phyloP scores from a whole-genome alignment of 1,139 yeast species.

The Nakaseomyces delphensis region DNA sequence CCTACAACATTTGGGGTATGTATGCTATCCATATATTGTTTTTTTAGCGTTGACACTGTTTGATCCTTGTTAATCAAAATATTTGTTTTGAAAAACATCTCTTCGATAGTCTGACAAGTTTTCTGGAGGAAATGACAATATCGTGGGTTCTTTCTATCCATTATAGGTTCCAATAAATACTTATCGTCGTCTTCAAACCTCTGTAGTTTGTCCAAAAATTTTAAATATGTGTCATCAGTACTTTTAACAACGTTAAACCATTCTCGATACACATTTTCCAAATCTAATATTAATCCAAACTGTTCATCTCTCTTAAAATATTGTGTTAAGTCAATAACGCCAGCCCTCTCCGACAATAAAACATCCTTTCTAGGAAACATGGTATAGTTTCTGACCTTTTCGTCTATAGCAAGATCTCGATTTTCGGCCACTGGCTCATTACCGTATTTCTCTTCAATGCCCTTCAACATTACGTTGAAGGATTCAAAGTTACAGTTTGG shows the following conservation, averaged over 20 bases:
- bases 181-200: conserved; percentile 32
- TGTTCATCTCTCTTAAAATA: conserved; percentile 53
- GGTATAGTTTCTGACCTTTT: conserved; percentile 17
- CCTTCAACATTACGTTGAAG: conserved; percentile 11
- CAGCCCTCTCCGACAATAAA: conserved; percentile 43
- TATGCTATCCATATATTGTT: conserved; percentile 31
- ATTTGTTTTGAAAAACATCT: conserved; percentile 39
- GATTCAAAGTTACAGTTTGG: background rate
- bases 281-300: conserved; percentile 58
- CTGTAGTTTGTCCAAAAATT: conserved; percentile 42
- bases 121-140: conserved; percentile 41
- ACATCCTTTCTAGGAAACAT: conserved; percentile 27
- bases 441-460: conserved; percentile 14
- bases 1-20: conserved; percentile 15
- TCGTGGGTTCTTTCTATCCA: conserved; percentile 27
- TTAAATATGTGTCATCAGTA: conserved; percentile 38
- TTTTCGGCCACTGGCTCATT: conserved; percentile 26
- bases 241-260: conserved; percentile 41
- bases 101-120: conserved; percentile 40
- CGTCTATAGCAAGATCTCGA: conserved; percentile 20
- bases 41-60: background rate
- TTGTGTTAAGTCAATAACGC: conserved; percentile 40
- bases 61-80: conserved; percentile 41
- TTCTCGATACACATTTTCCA: conserved; percentile 40
- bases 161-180: conserved; percentile 25